Percentiles rank a stretch among this genome's conserved stretches.
Evolutionary conservation across 306 rosid species (phyloP).

Genomic region (Quercus agrifolia): DNA sequence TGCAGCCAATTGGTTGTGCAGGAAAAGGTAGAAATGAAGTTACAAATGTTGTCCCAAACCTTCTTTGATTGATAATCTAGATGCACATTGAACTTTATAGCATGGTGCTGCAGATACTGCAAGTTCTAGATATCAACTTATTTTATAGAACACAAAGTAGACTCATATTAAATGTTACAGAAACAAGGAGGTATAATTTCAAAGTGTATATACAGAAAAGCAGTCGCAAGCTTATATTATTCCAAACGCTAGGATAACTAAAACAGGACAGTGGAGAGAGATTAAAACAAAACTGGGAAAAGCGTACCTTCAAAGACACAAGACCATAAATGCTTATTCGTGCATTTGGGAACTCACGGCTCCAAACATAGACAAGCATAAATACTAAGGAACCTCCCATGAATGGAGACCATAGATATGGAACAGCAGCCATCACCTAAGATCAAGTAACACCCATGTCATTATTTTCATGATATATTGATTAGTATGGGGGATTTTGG

Average conservation of each 20-base stretch:
- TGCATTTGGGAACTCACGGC: constrained; percentile 73
- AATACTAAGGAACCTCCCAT: constrained; percentile 68
- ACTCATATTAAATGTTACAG: background rate
- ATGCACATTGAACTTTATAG: background rate
- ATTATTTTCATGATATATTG: background rate
- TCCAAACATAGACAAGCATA: constrained; percentile 72
- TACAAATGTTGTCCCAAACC: too few species aligned
- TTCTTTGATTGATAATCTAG: too few species aligned
- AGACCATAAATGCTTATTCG: constrained; percentile 57
- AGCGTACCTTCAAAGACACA: constrained; percentile 59
- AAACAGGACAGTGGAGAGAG: background rate
- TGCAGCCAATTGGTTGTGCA: too few species aligned
- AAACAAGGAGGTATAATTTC: background rate
- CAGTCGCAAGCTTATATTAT: background rate
- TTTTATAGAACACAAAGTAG: background rate
- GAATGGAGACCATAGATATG: constrained; percentile 27
- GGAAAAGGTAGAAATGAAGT: too few species aligned
- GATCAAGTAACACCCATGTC: background rate
- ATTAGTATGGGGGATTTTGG: background rate
- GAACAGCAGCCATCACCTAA: constrained; percentile 57
- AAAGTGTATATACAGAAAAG: background rate
- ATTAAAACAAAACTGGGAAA: background rate
- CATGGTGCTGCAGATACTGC: background rate
- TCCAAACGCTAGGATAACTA: background rate
- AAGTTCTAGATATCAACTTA: background rate